Evolutionary conservation across 257 asterid species (phyloP), one percentile per base, ranked within the genome.

Genomic region (Primulina tabacum): DNA sequence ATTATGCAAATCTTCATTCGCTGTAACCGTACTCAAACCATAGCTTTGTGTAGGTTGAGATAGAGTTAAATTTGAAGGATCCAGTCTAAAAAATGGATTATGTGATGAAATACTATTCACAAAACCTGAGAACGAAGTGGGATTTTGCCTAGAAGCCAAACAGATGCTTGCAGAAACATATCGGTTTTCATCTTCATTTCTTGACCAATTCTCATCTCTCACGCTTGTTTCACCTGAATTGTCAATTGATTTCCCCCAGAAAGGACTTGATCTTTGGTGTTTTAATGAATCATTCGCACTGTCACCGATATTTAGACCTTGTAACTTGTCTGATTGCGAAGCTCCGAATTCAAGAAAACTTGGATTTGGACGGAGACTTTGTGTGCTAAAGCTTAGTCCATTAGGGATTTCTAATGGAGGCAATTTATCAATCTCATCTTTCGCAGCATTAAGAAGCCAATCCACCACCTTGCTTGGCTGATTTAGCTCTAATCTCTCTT

Each of bases 381-480:
- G 84, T 50, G 30, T 17, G 35, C 55, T 47, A 4, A 84, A 79
- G 57, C 63, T 72, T 47, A 47, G 18, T 3, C 88, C 96, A 0
- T 80, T 87, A n/a, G 94, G 92, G 74, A 84, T 78, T 70, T 86
- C 90, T 4, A 90, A 81, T 0, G 97, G 96, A 2, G 97, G 97
- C 5, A 90, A 60, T 65, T 85, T 89, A 18, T 90, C 89, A 3
- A 90, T 90, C 40, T 90, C 97, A 26, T 73, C 34, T 76, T 87
- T 90, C 0, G 97, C 96, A 1, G 78, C 95, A 40, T 88, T 68
- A 64, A 89, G 92, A n/a, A 90, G 79, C 97, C 97, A 90, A 62
- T 90, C 96, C 9, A 90, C 96, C 16, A 84, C 97, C 40, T 90
- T 90, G 60, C 97, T 90, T 0, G 97, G 97, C 75, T 90, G 97